Evolutionary conservation across 169 alveolate genomes (phyloP).

Genomic region (Plasmodium relictum): DNA sequence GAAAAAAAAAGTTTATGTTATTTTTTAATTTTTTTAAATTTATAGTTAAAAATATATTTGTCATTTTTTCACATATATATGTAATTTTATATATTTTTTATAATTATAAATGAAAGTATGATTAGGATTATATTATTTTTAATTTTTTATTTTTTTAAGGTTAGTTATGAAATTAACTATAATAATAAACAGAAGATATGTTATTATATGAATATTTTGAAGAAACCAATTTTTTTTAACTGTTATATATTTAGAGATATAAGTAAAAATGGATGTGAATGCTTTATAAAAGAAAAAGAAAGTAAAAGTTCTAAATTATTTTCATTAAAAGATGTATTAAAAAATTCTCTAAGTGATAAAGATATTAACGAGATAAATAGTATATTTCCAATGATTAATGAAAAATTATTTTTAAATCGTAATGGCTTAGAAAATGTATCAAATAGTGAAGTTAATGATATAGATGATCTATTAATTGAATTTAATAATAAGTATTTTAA

Average conservation of each 20-base stretch:
- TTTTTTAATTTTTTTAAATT: no score
- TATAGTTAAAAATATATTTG: no score
- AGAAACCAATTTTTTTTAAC: constrained; percentile 20
- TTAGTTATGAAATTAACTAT: constrained; percentile 5
- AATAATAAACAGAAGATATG: constrained; percentile 19
- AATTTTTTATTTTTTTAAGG: constrained; percentile 18
- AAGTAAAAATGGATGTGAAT: not conserved
- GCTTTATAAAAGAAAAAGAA: not conserved
- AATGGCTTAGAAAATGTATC: not conserved
- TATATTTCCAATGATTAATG: constrained; percentile 39
- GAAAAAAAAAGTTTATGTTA: no score
- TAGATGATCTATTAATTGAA: constrained; percentile 45
- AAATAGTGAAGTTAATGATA: constrained; percentile 13
- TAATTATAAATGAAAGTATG: constrained; percentile 27
- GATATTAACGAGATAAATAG: constrained; percentile 39
- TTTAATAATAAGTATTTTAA: constrained; percentile 55
- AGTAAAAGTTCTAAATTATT: not conserved
- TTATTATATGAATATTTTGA: constrained; percentile 21
- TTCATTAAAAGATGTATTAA: constrained; percentile 47
- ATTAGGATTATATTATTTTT: constrained; percentile 5
- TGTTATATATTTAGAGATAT: constrained; percentile 27
- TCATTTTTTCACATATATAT: no score
- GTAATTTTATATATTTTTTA: not conserved
- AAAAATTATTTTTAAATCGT: constrained; percentile 23
- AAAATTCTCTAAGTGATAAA: constrained; percentile 13